These are phyloP conservation scores for Misopates orontium DNA, from an alignment of 257 asterid species.

Conservation along the genomic window DNA sequence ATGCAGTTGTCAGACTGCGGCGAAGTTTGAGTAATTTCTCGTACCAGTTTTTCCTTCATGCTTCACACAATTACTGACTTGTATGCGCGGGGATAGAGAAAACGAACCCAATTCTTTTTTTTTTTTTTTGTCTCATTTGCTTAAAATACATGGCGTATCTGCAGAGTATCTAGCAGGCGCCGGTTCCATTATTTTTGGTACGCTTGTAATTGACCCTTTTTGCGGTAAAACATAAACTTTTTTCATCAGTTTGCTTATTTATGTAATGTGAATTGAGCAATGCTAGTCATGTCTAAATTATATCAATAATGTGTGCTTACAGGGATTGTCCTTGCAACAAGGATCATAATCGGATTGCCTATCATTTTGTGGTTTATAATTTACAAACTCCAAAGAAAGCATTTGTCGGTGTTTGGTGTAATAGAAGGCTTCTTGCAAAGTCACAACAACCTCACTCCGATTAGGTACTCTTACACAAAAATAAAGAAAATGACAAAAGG, in stretches of 20 bases:
- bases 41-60: background rate
- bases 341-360: slow-evolving; percentile 25
- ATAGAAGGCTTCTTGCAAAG: slow-evolving; percentile 29
- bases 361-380: slow-evolving; percentile 11
- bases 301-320: background rate
- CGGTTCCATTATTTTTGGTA: too few species aligned
- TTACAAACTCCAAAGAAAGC: slow-evolving; percentile 27
- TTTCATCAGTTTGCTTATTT: too few species aligned
- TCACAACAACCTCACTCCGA: slow-evolving; percentile 33
- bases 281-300: too few species aligned
- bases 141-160: background rate
- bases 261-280: too few species aligned
- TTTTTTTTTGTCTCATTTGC: background rate
- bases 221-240: too few species aligned
- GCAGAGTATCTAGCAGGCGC: background rate
- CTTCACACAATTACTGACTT: too few species aligned
- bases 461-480: slow-evolving; percentile 32
- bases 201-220: background rate
- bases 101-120: background rate
- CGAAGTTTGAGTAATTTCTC: background rate
- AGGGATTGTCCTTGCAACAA: background rate
- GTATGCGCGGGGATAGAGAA: background rate
- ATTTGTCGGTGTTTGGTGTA: slow-evolving; percentile 20
- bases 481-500: slow-evolving; percentile 31
- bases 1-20: background rate